Conservation (phyloP, 371 early-diverging fungal genomes). For the Circinella umbellata region DNA sequence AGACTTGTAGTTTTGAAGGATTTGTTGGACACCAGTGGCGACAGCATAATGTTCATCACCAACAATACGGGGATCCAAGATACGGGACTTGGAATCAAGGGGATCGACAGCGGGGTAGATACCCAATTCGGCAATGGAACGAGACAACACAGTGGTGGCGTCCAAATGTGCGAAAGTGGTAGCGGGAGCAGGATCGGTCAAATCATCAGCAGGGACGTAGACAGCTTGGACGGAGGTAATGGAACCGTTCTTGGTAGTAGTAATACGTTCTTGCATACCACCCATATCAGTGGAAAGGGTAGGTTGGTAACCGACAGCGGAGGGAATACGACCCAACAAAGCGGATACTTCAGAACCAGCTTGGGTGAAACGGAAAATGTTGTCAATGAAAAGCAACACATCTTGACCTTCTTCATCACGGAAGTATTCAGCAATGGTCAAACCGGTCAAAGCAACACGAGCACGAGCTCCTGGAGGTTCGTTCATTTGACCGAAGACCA, state of each 20-base stretch:
- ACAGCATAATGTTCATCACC: constrained; percentile 93
- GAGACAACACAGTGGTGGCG: constrained; percentile 98
- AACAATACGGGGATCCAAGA: constrained; percentile 95
- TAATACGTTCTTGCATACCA: constrained; percentile 99
- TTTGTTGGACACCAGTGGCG: constrained; percentile 93
- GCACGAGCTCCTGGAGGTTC: constrained; percentile 99
- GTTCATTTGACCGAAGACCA: constrained; percentile 99
- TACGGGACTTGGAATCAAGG: constrained; percentile 98
- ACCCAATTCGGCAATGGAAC: constrained; percentile 98
- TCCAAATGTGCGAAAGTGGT: constrained; percentile 99
- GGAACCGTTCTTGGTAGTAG: constrained; percentile 99
- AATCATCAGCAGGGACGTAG: constrained; percentile 99
- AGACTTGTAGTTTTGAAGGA: constrained; percentile 95
- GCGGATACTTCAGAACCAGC: constrained; percentile 97
- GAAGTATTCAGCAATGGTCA: constrained; percentile 99
- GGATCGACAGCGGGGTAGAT: constrained; percentile 99
- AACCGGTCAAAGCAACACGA: constrained; percentile 97
- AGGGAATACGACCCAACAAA: constrained; percentile 98
- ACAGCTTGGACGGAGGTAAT: constrained; percentile 98
- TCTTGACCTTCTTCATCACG: constrained; percentile 99
- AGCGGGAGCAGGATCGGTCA: constrained; percentile 99
- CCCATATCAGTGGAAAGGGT: constrained; percentile 97
- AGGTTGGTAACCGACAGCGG: constrained; percentile 99
- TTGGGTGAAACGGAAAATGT: constrained; percentile 98
- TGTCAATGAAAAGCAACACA: constrained; percentile 99